phyloP scores from a whole-genome alignment of 78 protist species.

The Planoprotostelium fungivorum region DNA sequence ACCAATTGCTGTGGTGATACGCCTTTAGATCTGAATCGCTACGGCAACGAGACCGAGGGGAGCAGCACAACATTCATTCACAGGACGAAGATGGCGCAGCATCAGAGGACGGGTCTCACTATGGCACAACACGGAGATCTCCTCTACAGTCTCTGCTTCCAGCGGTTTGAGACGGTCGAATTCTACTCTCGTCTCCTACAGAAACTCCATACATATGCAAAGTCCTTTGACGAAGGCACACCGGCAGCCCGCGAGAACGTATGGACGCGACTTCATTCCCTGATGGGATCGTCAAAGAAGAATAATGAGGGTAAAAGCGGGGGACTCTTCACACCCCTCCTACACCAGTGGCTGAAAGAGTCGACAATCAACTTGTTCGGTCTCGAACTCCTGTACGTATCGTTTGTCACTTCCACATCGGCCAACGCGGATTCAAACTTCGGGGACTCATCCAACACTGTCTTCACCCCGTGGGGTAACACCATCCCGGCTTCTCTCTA shows the following conservation, averaged over 20 bases:
- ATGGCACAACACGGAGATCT: neutral
- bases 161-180: neutral
- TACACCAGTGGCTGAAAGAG: neutral
- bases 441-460: neutral
- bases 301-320: neutral
- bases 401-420: neutral
- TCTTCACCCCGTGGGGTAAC: conserved; percentile 16
- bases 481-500: conserved; percentile 31
- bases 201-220: neutral
- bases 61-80: too few species aligned
- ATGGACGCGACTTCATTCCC: neutral
- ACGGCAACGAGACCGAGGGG: too few species aligned
- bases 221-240: neutral
- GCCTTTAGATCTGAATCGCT: too few species aligned
- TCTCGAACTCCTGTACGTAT: neutral
- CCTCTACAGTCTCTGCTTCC: neutral
- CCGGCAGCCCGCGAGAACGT: neutral
- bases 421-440: neutral
- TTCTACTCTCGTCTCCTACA: neutral
- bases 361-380: neutral
- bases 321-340: neutral
- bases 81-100: too few species aligned
- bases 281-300: neutral
- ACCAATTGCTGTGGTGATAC: too few species aligned
- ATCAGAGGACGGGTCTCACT: too few species aligned